Evolutionary conservation across 1,139 yeast genomes (phyloP), one percentile per base, ranked within the genome.

Genomic region (Pneumocystis sp.): DNA sequence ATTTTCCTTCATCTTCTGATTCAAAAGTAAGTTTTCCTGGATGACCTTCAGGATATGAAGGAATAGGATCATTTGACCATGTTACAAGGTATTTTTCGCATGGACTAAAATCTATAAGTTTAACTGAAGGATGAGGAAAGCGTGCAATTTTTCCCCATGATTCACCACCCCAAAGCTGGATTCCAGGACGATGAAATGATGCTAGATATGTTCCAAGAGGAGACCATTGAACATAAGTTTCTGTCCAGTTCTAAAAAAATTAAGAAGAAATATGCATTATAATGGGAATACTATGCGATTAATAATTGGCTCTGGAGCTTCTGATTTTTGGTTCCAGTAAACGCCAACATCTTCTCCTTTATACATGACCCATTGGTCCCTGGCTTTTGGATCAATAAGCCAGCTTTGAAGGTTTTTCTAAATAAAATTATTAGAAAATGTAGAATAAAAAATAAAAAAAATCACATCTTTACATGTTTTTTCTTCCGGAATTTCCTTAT

Each of bases 141-240:
- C 90, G 86, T 72, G 82, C 84, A 71, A 90, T 80, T 72, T 88
- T 83, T 70, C 82, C 83, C 75, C 90, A 90, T 62, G 83, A 81
- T 64, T 83, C 83, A 69, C 97, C 97, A 74, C 97, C 98, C 96
- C 97, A 93, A 50, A 95, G 83, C 76, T 90, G 96, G 66, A 90
- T 85, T 80, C 98, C 98, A 78, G 89, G 96, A 66, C 91, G 90
- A 76, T 93, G 97, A 73, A 90, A 82, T 1, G 97, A 86, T 72
- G 89, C 85, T 70, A 93, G 79, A 73, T 84, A 91, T 35, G 95
- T 86, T 76, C 99, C 99, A 77, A 85, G 85, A 72, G 97, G 96
- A 65, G 97, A 90, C 80, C 91, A 93, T 74, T 86, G 86, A 72
- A 91, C 88, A 71, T 85, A 88, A 70, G 89, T 86, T 67, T 90